Evolutionary conservation across 768 basidiomycete species (phyloP), one percentile per base, ranked within the genome.

Genomic region (Suillus placidus): DNA sequence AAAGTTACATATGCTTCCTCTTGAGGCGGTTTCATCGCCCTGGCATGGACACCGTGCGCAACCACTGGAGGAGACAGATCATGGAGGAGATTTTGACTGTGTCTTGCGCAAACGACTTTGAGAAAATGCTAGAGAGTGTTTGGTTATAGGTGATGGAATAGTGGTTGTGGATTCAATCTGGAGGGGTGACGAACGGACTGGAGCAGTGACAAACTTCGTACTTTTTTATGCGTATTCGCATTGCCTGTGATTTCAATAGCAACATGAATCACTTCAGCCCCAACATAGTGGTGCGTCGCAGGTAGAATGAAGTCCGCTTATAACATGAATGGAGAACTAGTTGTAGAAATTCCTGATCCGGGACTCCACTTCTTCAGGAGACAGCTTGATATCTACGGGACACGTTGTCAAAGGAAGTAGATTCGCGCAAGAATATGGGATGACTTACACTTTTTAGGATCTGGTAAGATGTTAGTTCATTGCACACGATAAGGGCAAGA

Each of bases 311-410:
- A 30, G 26, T 9, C 8, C 8, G 16, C 16, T 30, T 18, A 16
- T 54, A 18, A 32, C 10, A 9, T 20, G 30, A 54, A 54, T 32
- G 18, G 16, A 30, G 4, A 13, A n/a, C 20, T 62, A 78, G 65
- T 72, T 76, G 76, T 88, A 93, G 62, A 92, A 86, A 40, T 80
- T 82, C 69, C 87, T 83, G 64, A 93, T 85, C 69, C 90, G 87
- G 8, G 78, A 75, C 71, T 93, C 92, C 26, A 94, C 90, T 57
- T 89, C 89, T 35, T 93, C 91, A 0, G 88, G 78, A 0, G 89
- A 85, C 76, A 89, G 78, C 74, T 92, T 94, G 79, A 94, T 93
- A 78, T 94, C 92, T 93, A 68, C 43, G 68, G 42, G 66, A n/a
- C 60, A 62, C 16, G 66, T 76, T 55, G 73, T 60, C 55, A 47